These are phyloP conservation scores for Rauvolfia tetraphylla DNA, from an alignment of 257 asterid genomes.

Conservation along the genomic window DNA sequence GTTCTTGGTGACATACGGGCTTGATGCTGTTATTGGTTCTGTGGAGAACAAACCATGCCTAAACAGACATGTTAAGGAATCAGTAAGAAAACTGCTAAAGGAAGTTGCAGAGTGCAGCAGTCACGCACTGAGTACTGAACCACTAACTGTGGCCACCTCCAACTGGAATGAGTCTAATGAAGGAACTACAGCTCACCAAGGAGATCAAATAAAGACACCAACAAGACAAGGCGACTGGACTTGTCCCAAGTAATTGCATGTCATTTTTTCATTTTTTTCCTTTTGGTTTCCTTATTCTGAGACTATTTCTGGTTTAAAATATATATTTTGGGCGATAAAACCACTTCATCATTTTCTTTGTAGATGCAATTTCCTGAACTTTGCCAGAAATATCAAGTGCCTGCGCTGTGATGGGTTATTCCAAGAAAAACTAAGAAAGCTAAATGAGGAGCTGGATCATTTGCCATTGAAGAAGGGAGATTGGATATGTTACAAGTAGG, in stretches of 20 bases:
- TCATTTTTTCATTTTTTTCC: background rate
- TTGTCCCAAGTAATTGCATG: slow-evolving; percentile 70
- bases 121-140: slow-evolving; percentile 34
- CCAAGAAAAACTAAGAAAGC: slow-evolving; percentile 44
- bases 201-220: slow-evolving; percentile 32
- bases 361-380: slow-evolving; percentile 78
- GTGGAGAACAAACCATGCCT: slow-evolving; percentile 71
- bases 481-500: slow-evolving; percentile 79
- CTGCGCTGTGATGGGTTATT: slow-evolving; percentile 53
- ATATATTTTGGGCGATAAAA: background rate
- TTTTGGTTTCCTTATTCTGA: too few relatives aligned
- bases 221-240: slow-evolving; percentile 78
- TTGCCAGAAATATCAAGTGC: slow-evolving; percentile 74
- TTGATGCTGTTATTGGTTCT: slow-evolving; percentile 53
- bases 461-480: slow-evolving; percentile 94
- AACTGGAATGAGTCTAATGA: slow-evolving; percentile 27
- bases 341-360: slow-evolving; percentile 17
- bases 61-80: slow-evolving; percentile 55
- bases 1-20: slow-evolving; percentile 61
- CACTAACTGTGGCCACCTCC: slow-evolving; percentile 20
- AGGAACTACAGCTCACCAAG: slow-evolving; percentile 30
- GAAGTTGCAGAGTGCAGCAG: slow-evolving; percentile 55
- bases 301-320: background rate
- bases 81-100: slow-evolving; percentile 64
- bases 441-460: slow-evolving; percentile 61